Base-by-base conservation (phyloP, 1,139 yeast species). In the Candida sp. region DNA sequence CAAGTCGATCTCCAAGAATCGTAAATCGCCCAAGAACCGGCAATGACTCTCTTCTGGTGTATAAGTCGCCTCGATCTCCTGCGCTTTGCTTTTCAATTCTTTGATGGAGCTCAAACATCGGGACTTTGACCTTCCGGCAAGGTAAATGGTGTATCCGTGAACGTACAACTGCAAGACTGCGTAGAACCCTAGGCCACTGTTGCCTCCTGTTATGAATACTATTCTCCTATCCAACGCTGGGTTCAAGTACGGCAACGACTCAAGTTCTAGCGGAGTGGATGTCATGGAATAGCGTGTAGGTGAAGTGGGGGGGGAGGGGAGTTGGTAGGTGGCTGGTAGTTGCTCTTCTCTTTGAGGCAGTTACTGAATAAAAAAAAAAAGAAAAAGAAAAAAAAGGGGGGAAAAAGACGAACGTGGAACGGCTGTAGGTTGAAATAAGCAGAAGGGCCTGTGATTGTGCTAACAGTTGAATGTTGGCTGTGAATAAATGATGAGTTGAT, bases 121-220 rank as follows among this genome's bases (percentile, higher is more conserved):
- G n/a, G 72, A 67, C 43, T 73, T 75, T 57, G 79, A 85, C 56
- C 96, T 70, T 1, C 96, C 94, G 1, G 87, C 90, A 49, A 90
- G 72, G 62, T 90, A 90, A 2, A 90, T 86, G 3, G 78, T 71
- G 63, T 82, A 88, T 0, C 97, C 97, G 61, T 90, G 97, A 49
- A 89, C 71, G 61, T 86, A 89, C 9, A 91, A 75, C 61, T 90
- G 96, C 23, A 90, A 70, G 3, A 82, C 89, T 0, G 96, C 87
- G 64, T 74, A 88, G 77, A 85, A 89, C 4, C 97, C 97, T 25
- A 89, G 78, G 0, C 96, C 96, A 43, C 87, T 78, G 61, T 86
- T 88, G 5, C 92, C 96, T 1, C 96, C 96, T 0, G 96, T 87
- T 31, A 90, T 83, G 5, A 90, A 68, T 0, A 88, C 92, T 2